Conservation (phyloP, 306 rosid species). For the Vigna mungo region DNA sequence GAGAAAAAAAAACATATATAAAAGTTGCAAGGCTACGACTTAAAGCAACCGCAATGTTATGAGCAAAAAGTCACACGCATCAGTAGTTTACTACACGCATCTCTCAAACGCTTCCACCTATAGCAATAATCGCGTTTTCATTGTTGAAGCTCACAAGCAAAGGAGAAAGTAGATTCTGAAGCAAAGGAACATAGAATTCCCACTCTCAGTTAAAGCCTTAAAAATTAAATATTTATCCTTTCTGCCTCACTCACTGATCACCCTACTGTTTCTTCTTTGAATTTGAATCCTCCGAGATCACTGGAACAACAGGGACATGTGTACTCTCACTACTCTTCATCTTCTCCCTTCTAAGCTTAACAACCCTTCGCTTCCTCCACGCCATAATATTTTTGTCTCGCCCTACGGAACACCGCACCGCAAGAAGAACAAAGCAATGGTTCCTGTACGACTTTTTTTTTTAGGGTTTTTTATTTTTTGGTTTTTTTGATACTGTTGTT, state of each 20-base stretch:
- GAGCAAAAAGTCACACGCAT: neutral
- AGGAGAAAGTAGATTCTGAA: constrained; percentile 36
- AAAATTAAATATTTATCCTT: no score
- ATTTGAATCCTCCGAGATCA: constrained; percentile 37
- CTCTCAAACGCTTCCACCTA: neutral
- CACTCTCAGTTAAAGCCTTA: neutral
- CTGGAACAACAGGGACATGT: constrained; percentile 55
- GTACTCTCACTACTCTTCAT: constrained; percentile 59
- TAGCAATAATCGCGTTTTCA: neutral
- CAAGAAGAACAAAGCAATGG: constrained; percentile 59
- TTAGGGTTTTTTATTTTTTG: neutral
- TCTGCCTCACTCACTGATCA: neutral
- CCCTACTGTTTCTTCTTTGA: neutral
- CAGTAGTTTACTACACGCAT: constrained; percentile 52
- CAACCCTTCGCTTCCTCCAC: constrained; percentile 50
- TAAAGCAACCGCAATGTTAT: constrained; percentile 52
- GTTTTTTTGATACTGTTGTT: neutral
- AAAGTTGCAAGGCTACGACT: constrained; percentile 5
- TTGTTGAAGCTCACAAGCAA: constrained; percentile 30
- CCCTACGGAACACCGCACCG: constrained; percentile 44
- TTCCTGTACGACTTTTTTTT: constrained; percentile 58
- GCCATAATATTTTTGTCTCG: constrained; percentile 32
- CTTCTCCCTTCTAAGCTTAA: constrained; percentile 58
- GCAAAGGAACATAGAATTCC: neutral
- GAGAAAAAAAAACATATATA: neutral